Conservation (phyloP, 768 basidiomycete species). For the Trichaptum fuscoviolaceum region DNA sequence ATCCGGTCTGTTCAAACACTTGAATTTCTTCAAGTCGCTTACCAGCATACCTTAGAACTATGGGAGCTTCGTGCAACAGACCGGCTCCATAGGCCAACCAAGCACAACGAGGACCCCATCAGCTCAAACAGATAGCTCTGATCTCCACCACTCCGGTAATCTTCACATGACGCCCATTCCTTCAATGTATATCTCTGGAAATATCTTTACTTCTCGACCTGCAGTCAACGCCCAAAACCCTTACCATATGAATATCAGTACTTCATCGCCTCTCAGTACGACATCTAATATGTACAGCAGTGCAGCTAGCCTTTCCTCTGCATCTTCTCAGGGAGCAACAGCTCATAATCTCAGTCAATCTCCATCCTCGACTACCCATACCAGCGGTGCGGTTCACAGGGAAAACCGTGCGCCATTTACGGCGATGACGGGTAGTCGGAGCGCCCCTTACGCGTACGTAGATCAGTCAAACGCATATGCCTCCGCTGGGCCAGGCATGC, state of each 20-base stretch:
- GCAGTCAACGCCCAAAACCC: not conserved
- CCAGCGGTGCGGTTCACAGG: no score
- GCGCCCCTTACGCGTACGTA: not conserved
- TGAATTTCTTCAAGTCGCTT: not conserved
- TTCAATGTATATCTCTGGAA: not conserved
- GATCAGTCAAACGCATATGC: not conserved
- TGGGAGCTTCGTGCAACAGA: not conserved
- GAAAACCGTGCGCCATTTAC: not conserved
- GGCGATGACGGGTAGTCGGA: not conserved
- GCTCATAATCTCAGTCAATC: not conserved
- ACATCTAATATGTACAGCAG: not conserved
- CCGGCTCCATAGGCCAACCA: not conserved
- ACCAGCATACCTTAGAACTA: not conserved
- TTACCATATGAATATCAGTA: not conserved
- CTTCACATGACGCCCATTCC: not conserved
- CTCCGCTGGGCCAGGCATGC: not conserved
- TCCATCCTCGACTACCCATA: not conserved
- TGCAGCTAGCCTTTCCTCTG: not conserved
- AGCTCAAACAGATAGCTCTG: not conserved
- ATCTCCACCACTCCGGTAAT: not conserved
- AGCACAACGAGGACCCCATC: not conserved
- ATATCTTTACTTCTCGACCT: not conserved
- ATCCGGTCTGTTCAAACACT: not conserved
- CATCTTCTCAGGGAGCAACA: not conserved
- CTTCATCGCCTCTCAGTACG: not conserved